phyloP scores from a whole-genome alignment of 1,284 basidiomycete species.

The Melampsora larici-populina region DNA sequence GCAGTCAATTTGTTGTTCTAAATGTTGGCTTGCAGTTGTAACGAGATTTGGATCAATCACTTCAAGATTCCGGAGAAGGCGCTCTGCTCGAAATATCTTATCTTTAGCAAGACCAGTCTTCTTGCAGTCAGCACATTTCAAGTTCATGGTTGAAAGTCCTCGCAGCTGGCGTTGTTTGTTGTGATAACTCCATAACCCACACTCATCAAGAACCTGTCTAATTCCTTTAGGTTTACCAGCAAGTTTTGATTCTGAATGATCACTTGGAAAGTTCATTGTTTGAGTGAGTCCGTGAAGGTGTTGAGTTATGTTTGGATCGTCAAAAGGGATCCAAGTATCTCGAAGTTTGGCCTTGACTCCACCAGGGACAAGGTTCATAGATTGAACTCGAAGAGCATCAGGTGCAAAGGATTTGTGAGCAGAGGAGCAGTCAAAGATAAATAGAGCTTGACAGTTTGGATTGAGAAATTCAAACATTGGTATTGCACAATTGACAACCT shows the following conservation, averaged over 20 bases:
- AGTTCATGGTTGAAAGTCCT: no score
- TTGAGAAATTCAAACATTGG: no score
- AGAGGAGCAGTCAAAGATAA: no score
- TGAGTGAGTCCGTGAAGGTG: neutral
- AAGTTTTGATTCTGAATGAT: neutral
- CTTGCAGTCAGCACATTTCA: no score
- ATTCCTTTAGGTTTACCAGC: neutral
- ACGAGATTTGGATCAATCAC: no score
- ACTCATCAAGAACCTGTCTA: neutral
- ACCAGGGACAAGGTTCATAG: conserved; percentile 9
- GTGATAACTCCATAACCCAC: no score
- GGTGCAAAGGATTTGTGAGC: neutral
- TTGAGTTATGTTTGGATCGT: conserved; percentile 8
- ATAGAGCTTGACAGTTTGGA: neutral
- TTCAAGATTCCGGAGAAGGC: no score
- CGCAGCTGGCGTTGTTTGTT: no score
- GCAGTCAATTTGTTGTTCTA: no score
- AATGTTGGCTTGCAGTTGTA: no score
- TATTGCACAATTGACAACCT: neutral
- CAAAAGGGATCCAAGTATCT: neutral
- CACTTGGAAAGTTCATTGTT: neutral
- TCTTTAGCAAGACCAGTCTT: no score
- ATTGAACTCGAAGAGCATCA: neutral
- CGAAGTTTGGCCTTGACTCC: neutral
- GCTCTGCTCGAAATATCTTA: no score